phyloP scores from a whole-genome alignment of 176 grass and related monocot species.

The Eleusine coracana region DNA sequence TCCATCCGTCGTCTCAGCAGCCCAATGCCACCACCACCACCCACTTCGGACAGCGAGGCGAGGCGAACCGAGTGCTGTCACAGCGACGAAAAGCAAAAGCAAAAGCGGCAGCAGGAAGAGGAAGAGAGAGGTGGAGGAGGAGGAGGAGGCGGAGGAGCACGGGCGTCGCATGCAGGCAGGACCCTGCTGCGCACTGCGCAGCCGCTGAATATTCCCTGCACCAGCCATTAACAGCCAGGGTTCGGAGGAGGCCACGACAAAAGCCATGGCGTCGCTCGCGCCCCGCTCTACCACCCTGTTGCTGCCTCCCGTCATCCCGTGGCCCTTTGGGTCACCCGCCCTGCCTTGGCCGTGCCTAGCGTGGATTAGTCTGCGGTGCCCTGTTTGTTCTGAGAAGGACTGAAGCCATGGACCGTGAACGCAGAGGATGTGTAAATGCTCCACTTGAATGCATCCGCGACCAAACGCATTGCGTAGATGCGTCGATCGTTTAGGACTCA shows the following conservation, averaged over 20 bases:
- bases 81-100: slow-evolving; percentile 55
- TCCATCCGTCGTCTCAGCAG: neutral
- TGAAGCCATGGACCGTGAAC: neutral
- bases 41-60: neutral
- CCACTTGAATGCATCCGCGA: slow-evolving; percentile 7
- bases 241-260: slow-evolving; percentile 32
- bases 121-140: neutral
- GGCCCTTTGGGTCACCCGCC: neutral
- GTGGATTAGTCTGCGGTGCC: too few relatives aligned
- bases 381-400: too few relatives aligned
- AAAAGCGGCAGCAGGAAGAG: slow-evolving; percentile 30
- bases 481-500: slow-evolving; percentile 18
- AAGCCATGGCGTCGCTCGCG: neutral
- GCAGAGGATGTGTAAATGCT: neutral
- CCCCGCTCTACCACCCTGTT: neutral
- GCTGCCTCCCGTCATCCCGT: too few relatives aligned
- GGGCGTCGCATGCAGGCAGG: slow-evolving; percentile 41
- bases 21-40: neutral
- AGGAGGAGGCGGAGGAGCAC: neutral
- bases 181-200: neutral
- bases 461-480: slow-evolving; percentile 26
- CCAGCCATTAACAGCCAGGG: slow-evolving; percentile 41
- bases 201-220: slow-evolving; percentile 68
- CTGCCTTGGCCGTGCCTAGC: neutral
- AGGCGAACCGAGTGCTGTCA: slow-evolving; percentile 34